Evolutionary conservation across 768 basidiomycete genomes (phyloP).

Genomic region (Leccinum barrowsii): DNA sequence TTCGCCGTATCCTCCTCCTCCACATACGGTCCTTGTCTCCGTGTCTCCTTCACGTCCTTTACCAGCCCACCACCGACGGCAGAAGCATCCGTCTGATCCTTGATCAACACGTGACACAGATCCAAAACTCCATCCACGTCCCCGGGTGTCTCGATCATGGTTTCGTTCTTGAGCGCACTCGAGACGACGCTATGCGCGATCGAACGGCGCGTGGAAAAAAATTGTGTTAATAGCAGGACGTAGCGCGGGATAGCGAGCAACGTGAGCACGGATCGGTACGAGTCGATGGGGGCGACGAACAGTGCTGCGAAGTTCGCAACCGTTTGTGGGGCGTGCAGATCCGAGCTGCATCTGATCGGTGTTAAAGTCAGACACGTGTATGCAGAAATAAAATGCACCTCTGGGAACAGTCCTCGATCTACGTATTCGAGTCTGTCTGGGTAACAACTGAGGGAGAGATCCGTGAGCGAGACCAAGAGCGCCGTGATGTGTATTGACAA

Average conservation of each 20-base stretch:
- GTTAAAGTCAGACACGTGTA: slow-evolving; percentile 32
- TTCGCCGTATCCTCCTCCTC: slow-evolving; percentile 93
- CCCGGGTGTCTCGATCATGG: slow-evolving; percentile 87
- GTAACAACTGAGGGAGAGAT: slow-evolving; percentile 88
- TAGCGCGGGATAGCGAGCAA: slow-evolving; percentile 95
- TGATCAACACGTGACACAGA: slow-evolving; percentile 83
- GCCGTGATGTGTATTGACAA: slow-evolving; percentile 96
- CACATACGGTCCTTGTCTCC: slow-evolving; percentile 57
- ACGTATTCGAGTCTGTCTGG: slow-evolving; percentile 97
- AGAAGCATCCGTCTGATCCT: slow-evolving; percentile 67
- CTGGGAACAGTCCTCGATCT: slow-evolving; percentile 50
- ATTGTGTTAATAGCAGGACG: slow-evolving; percentile 72
- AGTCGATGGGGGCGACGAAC: slow-evolving; percentile 91
- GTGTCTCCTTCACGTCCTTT: slow-evolving; percentile 39
- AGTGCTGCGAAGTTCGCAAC: slow-evolving; percentile 87
- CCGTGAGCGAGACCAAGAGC: slow-evolving; percentile 90
- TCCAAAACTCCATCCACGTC: slow-evolving; percentile 94
- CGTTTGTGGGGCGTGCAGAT: slow-evolving; percentile 85
- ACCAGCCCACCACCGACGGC: slow-evolving; percentile 8
- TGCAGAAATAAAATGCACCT: slow-evolving; percentile 41
- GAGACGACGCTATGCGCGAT: slow-evolving; percentile 95
- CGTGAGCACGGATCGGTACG: slow-evolving; percentile 93
- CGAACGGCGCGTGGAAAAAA: slow-evolving; percentile 85
- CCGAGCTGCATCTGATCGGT: slow-evolving; percentile 50
- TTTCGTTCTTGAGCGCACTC: slow-evolving; percentile 94